Conservation (phyloP, 805 yeast genomes). For the Ogataea degrootiae region DNA sequence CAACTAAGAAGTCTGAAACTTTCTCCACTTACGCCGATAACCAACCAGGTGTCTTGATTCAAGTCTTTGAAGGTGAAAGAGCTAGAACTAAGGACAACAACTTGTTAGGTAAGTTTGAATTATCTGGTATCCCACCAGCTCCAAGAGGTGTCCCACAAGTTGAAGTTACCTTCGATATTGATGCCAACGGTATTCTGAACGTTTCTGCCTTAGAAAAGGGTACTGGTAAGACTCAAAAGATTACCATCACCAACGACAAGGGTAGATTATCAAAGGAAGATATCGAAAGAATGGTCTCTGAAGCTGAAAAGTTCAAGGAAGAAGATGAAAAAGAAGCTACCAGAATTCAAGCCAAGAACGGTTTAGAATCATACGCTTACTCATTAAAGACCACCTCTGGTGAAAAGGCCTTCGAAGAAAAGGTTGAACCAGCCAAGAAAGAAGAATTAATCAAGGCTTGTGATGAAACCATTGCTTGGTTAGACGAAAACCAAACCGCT, state of each 20-base stretch:
- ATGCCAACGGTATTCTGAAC: conserved; percentile 88
- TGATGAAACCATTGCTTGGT: conserved; percentile 84
- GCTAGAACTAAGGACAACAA: conserved; percentile 97
- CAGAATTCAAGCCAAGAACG: conserved; percentile 92
- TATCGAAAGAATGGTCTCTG: conserved; percentile 95
- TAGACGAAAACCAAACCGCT: conserved; percentile 90
- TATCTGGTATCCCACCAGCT: conserved; percentile 92
- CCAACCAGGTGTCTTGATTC: conserved; percentile 93
- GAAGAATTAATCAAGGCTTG: conserved; percentile 72
- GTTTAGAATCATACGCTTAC: conserved; percentile 92
- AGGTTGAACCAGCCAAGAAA: conserved; percentile 45
- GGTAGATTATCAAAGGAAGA: conserved; percentile 98
- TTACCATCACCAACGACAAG: conserved; percentile 97
- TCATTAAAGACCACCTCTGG: conserved; percentile 78
- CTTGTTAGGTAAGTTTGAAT: conserved; percentile 93
- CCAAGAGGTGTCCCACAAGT: conserved; percentile 94
- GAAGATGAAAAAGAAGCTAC: conserved; percentile 94
- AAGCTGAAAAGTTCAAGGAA: conserved; percentile 96
- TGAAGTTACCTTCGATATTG: conserved; percentile 93
- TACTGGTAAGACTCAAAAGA: conserved; percentile 96
- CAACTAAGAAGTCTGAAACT: conserved; percentile 93
- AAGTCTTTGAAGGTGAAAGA: conserved; percentile 99
- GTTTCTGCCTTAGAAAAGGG: conserved; percentile 96
- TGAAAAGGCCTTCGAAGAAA: conserved; percentile 76
- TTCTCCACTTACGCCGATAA: conserved; percentile 96